phyloP scores from a whole-genome alignment of 768 basidiomycete species.

The Inosperma sp. region DNA sequence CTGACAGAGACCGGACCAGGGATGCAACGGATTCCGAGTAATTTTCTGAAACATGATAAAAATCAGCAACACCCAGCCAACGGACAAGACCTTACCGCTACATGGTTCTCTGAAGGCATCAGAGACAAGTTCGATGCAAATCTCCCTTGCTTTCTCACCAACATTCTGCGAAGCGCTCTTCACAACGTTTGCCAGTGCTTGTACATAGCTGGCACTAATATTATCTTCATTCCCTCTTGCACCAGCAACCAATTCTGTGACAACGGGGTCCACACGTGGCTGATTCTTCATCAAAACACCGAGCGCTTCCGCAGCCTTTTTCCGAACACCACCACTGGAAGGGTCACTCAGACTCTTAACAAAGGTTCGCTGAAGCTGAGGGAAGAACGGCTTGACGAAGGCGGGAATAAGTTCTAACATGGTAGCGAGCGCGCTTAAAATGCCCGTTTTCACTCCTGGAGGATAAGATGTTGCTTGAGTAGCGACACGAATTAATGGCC shows the following conservation, averaged over 20 bases:
- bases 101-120: constrained; percentile 75
- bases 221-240: constrained; percentile 58
- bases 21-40: constrained; percentile 62
- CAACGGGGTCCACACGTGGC: constrained; percentile 88
- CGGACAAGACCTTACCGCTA: constrained; percentile 44
- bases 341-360: constrained; percentile 88
- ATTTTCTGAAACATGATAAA: constrained; percentile 45
- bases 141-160: constrained; percentile 68
- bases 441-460: constrained; percentile 88
- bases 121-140: constrained; percentile 66
- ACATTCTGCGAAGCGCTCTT: constrained; percentile 67
- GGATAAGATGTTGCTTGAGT: constrained; percentile 88
- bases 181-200: constrained; percentile 74
- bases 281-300: constrained; percentile 89
- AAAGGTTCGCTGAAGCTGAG: constrained; percentile 93
- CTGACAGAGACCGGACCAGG: constrained; percentile 59
- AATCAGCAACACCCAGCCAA: neutral
- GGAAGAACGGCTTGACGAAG: constrained; percentile 97
- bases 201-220: constrained; percentile 69
- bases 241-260: constrained; percentile 76
- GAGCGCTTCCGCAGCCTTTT: constrained; percentile 76
- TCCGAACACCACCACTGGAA: constrained; percentile 72
- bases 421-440: constrained; percentile 77
- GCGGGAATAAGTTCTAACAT: constrained; percentile 83
- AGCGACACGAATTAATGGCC: constrained; percentile 91